Evolutionary conservation across 2,329 filamentous ascomycete genomes (phyloP).

Genomic region (Talaromyces sp.): DNA sequence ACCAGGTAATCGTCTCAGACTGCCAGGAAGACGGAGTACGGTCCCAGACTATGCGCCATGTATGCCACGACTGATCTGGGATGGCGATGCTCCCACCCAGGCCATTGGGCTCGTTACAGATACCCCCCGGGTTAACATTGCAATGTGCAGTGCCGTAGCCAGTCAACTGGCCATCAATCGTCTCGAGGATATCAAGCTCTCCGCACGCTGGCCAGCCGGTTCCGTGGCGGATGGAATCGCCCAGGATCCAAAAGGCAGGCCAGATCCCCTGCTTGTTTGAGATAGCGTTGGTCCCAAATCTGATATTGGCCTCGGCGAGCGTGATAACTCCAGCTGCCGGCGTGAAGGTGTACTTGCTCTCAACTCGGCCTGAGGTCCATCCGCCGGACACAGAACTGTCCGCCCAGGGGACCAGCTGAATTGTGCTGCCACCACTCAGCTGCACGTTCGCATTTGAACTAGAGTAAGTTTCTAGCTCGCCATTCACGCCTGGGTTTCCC

Average conservation of each 20-base stretch:
- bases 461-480: conserved; percentile 14
- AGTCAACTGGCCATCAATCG: conserved; percentile 9
- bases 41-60: conserved; percentile 14
- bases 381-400: conserved; percentile 11
- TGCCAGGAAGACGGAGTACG: conserved; percentile 9
- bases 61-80: conserved; percentile 14
- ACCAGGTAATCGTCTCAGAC: conserved; percentile 14
- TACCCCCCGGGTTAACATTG: conserved; percentile 9
- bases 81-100: conserved; percentile 2
- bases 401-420: conserved; percentile 11
- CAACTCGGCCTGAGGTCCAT: conserved; percentile 13
- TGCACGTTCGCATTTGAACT: conserved; percentile 9
- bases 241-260: conserved; percentile 12
- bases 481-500: conserved; percentile 7
- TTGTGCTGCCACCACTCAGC: conserved; percentile 12
- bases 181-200: conserved; percentile 14
- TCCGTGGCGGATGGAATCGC: conserved; percentile 7
- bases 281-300: conserved; percentile 11
- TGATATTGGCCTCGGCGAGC: conserved; percentile 11
- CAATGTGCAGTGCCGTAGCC: conserved; percentile 14
- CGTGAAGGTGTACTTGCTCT: conserved; percentile 13
- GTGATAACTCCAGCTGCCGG: conserved; percentile 7
- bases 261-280: conserved; percentile 12
- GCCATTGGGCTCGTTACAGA: conserved; percentile 13
- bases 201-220: conserved; percentile 11